These are phyloP conservation scores for Funneliformis mosseae DNA, from an alignment of 192 early-diverging fungal genomes.

Conservation along the genomic window DNA sequence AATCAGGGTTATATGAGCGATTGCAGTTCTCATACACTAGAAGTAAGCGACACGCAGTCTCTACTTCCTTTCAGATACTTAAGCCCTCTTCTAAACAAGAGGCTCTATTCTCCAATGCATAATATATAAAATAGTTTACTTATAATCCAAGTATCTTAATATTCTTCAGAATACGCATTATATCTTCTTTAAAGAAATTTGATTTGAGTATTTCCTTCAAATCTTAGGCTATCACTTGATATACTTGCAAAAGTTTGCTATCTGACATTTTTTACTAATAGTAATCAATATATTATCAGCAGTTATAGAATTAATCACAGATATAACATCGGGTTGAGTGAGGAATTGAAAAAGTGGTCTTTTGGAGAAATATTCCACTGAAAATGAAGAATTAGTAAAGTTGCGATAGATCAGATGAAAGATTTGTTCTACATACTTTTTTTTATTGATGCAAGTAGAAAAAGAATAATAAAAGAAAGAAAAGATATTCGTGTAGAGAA, in stretches of 20 bases:
- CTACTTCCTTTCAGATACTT: conserved; percentile 35
- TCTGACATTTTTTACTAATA: conserved; percentile 32
- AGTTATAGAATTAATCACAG: too few relatives aligned
- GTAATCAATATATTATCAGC: conserved; percentile 31
- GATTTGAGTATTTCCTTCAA: conserved; percentile 30
- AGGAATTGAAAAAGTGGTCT: too few relatives aligned
- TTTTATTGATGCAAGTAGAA: too few relatives aligned
- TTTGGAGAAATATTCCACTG: too few relatives aligned
- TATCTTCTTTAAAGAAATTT: conserved; percentile 35
- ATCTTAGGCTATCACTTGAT: conserved; percentile 4
- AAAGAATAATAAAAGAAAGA: conserved; percentile 2
- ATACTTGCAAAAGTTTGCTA: conserved; percentile 24
- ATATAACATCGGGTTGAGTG: too few relatives aligned
- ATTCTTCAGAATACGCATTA: conserved; percentile 23
- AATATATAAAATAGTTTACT: conserved; percentile 35
- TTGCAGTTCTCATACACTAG: conserved; percentile 19
- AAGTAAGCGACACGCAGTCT: conserved; percentile 33
- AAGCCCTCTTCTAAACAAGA: conserved; percentile 30
- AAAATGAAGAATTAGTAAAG: too few relatives aligned
- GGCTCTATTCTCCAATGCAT: conserved; percentile 32
- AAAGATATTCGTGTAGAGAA: too few relatives aligned
- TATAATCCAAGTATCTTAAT: conserved; percentile 28
- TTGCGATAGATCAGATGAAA: too few relatives aligned
- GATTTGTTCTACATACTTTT: too few relatives aligned
- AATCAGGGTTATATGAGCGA: neutral